Evolutionary conservation across 2,329 filamentous ascomycete genomes (phyloP).

Genomic region (Orbilia blumenaviensis): DNA sequence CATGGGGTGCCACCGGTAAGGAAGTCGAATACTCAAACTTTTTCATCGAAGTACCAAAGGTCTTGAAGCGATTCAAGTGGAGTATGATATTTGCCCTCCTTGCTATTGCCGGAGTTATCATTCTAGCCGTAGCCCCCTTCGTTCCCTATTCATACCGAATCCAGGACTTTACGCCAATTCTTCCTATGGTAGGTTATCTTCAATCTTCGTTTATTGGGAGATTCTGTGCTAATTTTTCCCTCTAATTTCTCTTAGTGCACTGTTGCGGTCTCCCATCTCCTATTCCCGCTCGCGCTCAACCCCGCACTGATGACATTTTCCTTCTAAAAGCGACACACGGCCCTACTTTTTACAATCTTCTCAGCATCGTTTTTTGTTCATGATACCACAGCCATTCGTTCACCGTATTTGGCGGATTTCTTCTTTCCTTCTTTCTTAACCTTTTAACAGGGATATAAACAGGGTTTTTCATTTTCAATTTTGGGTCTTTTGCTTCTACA

Average conservation of each 20-base stretch:
- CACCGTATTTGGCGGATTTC: conserved; percentile 14
- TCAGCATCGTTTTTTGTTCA: conserved; percentile 20
- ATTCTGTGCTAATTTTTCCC: background rate
- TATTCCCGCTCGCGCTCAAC: conserved; percentile 77
- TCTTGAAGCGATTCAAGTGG: conserved; percentile 81
- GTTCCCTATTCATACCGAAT: conserved; percentile 74
- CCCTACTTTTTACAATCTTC: background rate
- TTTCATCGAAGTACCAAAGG: conserved; percentile 82
- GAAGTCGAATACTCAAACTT: conserved; percentile 84
- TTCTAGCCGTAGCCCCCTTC: conserved; percentile 71
- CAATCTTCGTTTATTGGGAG: background rate
- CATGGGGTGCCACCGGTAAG: conserved; percentile 83
- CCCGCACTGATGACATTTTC: conserved; percentile 67
- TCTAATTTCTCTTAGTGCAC: conserved; percentile 61
- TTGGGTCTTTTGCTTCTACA: conserved; percentile 4
- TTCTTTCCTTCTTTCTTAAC: conserved; percentile 44
- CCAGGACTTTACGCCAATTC: conserved; percentile 76
- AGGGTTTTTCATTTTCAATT: conserved; percentile 21
- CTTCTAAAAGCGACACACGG: conserved; percentile 36
- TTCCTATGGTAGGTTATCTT: conserved; percentile 70
- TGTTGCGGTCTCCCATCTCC: conserved; percentile 73
- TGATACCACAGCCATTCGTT: conserved; percentile 48
- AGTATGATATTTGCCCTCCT: conserved; percentile 71
- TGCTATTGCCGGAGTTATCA: conserved; percentile 71
- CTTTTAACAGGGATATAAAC: conserved; percentile 44